A percentile compares a stretch with the other conserved stretches of the same genome.
phyloP scores from a whole-genome alignment of 148 eudicot genomes.

The Camellia japonica region DNA sequence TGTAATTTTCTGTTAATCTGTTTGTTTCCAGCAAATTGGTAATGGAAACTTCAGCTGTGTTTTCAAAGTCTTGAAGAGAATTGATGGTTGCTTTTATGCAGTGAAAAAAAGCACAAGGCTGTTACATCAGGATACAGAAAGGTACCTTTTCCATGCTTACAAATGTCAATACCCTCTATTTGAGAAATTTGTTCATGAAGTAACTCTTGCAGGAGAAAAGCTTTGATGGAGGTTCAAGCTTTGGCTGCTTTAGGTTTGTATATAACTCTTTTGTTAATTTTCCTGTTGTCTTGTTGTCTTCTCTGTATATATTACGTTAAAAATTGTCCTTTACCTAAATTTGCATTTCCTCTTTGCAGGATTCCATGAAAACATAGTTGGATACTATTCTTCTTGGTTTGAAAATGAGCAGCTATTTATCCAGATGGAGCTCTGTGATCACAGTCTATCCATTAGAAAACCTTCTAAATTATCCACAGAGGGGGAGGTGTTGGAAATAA shows the following conservation, averaged over 20 bases:
- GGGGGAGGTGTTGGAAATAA: constrained; percentile 51
- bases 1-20: constrained; percentile 10
- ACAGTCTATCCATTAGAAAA: constrained; percentile 47
- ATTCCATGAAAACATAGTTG: constrained; percentile 69
- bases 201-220: constrained; percentile 67
- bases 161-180: not conserved
- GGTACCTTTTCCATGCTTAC: constrained; percentile 38
- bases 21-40: constrained; percentile 73
- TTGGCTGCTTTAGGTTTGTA: constrained; percentile 79
- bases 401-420: constrained; percentile 81
- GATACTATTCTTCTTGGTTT: constrained; percentile 85
- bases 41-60: constrained; percentile 83
- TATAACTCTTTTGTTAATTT: not conserved
- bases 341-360: constrained; percentile 43
- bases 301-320: not conserved
- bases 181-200: constrained; percentile 20
- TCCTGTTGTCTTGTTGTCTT: not conserved
- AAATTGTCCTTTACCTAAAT: not conserved
- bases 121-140: constrained; percentile 65
- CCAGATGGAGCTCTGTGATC: constrained; percentile 94
- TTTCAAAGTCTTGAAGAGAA: constrained; percentile 77
- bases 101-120: constrained; percentile 70
- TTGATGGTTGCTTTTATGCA: constrained; percentile 91
- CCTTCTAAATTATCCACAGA: constrained; percentile 41
- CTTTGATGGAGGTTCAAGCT: constrained; percentile 97